Base-by-base conservation (phyloP, 148 eudicot species). In the Agrostemma githago region DNA sequence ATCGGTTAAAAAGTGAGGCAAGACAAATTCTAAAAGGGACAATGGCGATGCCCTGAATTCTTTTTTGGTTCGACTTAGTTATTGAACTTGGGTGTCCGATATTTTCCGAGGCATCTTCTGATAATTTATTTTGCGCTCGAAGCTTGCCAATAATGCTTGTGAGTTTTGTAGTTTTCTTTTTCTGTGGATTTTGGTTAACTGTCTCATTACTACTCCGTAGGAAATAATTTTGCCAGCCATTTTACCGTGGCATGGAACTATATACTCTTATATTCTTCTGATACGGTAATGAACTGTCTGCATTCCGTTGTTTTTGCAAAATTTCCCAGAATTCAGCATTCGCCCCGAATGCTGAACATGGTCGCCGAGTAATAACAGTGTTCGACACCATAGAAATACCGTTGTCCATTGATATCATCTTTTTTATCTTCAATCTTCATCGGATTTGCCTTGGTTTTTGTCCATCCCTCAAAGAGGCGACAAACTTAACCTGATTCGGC, bases 1-100 rank as follows among this genome's bases (percentile, higher is more conserved):
- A 72, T 86, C 56, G 95, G 91, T 70, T 88, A 76, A 85, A 72
- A 2, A 37, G 40, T 40, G 62, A 48, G 58, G 12, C 17, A 16
- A 5, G 62, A 20, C 5, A 17, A 20, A 8, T 71, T 72, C 66
- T 54, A 61, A 57, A 56, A 60, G 37, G 37, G 74, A 74, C 65
- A n/a, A 72, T 69, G 81, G 68, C 62, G 72, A 63, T 74, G 72
- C 80, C 53, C 74, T 78, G 76, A 77, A 70, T 65, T 65, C 44
- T 51, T 46, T 74, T 56, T 46, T 64, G 61, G 16, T 74, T 74
- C 73, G 71, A 17, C n/a, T 43, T 72, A 58, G 66, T 21, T 71
- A 15, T 67, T 4, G 67, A 70, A 65, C 62, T 59, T 72, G 51
- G 66, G 46, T 68, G 16, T 53, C 67, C 57, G 62, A 73, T 26